Evolutionary conservation across 371 early-diverging fungal genomes (phyloP).

Genomic region (Paraphysoderma sedebokerense): DNA sequence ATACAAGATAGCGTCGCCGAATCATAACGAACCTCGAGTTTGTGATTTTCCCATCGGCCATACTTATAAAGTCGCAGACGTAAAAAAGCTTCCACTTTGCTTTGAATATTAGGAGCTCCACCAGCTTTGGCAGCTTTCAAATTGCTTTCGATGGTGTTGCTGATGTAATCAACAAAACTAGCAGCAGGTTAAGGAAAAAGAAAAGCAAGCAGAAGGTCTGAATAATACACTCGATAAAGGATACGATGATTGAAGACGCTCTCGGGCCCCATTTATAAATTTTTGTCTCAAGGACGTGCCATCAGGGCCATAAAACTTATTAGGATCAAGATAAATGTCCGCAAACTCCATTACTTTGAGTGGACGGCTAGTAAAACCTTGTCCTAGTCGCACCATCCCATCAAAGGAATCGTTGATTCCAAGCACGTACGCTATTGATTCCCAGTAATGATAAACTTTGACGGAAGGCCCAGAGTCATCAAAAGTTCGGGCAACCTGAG

Average conservation of each 20-base stretch:
- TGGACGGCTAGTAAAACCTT: too few species aligned
- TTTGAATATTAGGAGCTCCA: constrained; percentile 44
- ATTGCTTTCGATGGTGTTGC: constrained; percentile 30
- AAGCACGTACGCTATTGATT: too few species aligned
- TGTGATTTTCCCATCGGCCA: constrained; percentile 24
- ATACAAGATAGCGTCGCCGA: too few species aligned
- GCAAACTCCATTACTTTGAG: too few species aligned
- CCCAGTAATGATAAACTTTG: too few species aligned
- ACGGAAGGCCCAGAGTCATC: too few species aligned
- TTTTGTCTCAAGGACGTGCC: neutral
- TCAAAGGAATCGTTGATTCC: too few species aligned
- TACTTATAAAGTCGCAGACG: constrained; percentile 33
- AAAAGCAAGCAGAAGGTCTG: neutral
- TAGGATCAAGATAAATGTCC: neutral
- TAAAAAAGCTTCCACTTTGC: constrained; percentile 45
- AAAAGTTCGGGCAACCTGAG: too few species aligned
- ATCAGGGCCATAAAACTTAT: too few species aligned
- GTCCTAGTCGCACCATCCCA: too few species aligned
- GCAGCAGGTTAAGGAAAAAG: neutral
- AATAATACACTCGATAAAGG: neutral
- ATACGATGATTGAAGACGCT: neutral
- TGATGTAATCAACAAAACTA: constrained; percentile 28
- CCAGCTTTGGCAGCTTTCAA: constrained; percentile 44
- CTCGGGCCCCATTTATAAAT: neutral
- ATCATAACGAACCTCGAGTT: constrained; percentile 33